phyloP scores from a whole-genome alignment of 2,329 filamentous ascomycete genomes.

The Eurotiales sp. region DNA sequence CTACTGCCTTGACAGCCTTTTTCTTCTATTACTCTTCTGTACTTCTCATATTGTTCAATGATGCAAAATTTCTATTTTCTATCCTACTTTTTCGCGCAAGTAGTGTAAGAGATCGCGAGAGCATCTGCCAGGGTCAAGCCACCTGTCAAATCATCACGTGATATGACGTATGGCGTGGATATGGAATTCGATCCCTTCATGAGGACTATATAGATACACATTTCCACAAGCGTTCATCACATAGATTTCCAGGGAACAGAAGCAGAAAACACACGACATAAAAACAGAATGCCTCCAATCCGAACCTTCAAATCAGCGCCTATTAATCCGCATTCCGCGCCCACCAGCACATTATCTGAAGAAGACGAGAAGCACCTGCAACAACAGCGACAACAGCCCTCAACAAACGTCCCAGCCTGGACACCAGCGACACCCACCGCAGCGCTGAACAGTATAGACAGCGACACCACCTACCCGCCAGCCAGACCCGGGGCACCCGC shows the following conservation, averaged over 20 bases:
- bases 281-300: constrained; percentile 23
- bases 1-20: constrained; percentile 43
- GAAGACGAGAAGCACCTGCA: not conserved
- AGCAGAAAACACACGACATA: not conserved
- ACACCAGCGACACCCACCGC: constrained; percentile 2
- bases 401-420: not conserved
- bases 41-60: constrained; percentile 17
- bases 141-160: constrained; percentile 14
- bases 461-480: not conserved
- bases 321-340: constrained; percentile 22
- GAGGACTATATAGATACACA: not conserved
- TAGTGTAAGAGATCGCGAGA: too few relatives aligned
- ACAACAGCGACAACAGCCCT: not conserved
- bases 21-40: constrained; percentile 25
- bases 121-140: too few relatives aligned
- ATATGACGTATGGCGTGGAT: constrained; percentile 14
- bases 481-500: constrained; percentile 12
- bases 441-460: not conserved
- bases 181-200: not conserved
- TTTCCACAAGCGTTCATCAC: not conserved
- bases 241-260: not conserved
- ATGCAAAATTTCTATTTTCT: constrained; percentile 11
- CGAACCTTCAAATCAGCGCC: constrained; percentile 26
- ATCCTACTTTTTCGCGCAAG: not conserved
- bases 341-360: constrained; percentile 4